Conservation (phyloP, 805 yeast species). For the Yarrowia bubula region DNA sequence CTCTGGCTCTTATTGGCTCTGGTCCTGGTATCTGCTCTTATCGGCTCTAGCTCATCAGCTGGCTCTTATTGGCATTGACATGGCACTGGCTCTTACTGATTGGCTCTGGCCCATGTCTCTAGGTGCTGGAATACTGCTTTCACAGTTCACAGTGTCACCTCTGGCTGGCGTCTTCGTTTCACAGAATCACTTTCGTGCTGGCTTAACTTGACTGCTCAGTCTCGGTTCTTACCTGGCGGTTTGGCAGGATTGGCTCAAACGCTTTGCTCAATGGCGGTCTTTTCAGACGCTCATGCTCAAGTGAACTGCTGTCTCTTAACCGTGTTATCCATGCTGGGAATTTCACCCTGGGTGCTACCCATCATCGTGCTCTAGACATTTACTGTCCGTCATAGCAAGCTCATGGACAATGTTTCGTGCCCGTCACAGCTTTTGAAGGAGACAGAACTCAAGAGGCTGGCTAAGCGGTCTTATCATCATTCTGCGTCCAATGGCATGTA, state of each 20-base stretch:
- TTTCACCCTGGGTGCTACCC: slow-evolving; percentile 2
- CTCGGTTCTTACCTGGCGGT: neutral
- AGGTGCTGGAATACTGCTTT: neutral
- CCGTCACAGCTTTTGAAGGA: neutral
- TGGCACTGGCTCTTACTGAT: neutral
- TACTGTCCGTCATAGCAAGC: neutral
- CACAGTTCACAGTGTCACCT: neutral
- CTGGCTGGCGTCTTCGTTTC: neutral
- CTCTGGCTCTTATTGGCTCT: neutral
- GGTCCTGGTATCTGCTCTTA: neutral
- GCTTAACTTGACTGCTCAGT: neutral
- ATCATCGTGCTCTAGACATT: neutral
- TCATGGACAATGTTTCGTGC: slow-evolving; percentile 4
- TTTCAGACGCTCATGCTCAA: no score
- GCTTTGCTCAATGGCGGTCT: no score
- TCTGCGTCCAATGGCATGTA: neutral
- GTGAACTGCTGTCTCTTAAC: no score
- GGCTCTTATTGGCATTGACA: neutral
- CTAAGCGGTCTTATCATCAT: neutral
- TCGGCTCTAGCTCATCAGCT: neutral
- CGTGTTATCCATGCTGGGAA: neutral
- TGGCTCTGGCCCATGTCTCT: neutral
- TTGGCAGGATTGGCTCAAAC: no score
- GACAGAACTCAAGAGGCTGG: neutral
- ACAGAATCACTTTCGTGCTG: neutral